These are phyloP conservation scores for Mortierella hygrophila DNA, from an alignment of 192 early-diverging fungal species.

Conservation along the genomic window DNA sequence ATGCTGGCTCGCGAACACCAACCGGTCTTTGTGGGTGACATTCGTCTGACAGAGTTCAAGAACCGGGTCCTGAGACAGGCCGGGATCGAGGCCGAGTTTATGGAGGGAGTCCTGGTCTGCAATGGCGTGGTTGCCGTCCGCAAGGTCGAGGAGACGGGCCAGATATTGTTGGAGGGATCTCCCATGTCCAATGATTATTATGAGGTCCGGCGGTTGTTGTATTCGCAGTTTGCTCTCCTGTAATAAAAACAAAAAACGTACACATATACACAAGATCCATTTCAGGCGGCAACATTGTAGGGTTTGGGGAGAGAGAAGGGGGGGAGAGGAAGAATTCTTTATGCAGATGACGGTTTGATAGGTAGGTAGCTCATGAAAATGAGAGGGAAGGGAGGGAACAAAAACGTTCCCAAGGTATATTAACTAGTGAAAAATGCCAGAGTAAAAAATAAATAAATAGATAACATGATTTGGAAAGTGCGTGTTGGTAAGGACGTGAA, in stretches of 20 bases:
- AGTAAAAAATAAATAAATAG: no score
- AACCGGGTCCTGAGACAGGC: constrained; percentile 71
- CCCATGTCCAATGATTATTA: constrained; percentile 77
- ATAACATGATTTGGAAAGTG: not conserved
- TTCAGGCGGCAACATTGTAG: no score
- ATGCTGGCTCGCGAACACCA: constrained; percentile 55
- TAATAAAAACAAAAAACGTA: constrained; percentile 49
- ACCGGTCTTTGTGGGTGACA: constrained; percentile 88
- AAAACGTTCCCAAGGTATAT: no score
- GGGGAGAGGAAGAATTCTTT: no score
- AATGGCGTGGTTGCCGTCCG: constrained; percentile 80
- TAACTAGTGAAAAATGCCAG: no score
- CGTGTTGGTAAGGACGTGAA: not conserved
- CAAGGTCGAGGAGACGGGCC: constrained; percentile 58
- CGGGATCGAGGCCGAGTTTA: constrained; percentile 87
- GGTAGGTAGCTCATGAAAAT: not conserved
- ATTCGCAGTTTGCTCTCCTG: constrained; percentile 80
- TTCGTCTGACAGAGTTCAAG: constrained; percentile 87
- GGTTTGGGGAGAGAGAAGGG: no score
- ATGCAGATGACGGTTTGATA: no score
- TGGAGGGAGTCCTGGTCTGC: constrained; percentile 87
- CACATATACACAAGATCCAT: not conserved
- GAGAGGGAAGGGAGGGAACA: no score
- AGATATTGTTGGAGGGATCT: constrained; percentile 30
- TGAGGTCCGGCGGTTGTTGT: constrained; percentile 75